Evolutionary conservation across 495 filamentous ascomycete genomes (phyloP).

Genomic region (Hypomontagnella submonticulosa): DNA sequence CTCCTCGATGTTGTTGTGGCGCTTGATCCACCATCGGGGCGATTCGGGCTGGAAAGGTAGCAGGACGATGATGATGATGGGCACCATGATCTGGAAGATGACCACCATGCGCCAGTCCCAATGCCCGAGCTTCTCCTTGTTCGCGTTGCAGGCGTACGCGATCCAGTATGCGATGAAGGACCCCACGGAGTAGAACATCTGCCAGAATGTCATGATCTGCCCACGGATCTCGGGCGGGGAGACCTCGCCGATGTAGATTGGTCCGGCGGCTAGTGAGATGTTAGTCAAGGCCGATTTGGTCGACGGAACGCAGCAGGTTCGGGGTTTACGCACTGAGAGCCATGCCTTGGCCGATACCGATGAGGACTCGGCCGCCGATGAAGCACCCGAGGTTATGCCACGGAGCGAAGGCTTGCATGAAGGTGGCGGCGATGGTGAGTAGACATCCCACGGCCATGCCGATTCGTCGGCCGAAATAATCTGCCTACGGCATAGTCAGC

Average conservation of each 20-base stretch:
- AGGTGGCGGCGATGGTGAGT: conserved; percentile 68
- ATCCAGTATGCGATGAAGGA: conserved; percentile 72
- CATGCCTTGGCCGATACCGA: conserved; percentile 73
- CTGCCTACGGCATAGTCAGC: conserved; percentile 51
- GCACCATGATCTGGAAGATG: conserved; percentile 70
- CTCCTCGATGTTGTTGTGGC: conserved; percentile 63
- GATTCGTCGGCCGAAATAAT: conserved; percentile 66
- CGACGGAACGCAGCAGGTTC: neutral
- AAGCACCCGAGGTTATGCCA: conserved; percentile 66
- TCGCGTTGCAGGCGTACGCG: conserved; percentile 65
- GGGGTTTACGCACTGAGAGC: conserved; percentile 63
- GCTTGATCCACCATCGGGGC: conserved; percentile 69
- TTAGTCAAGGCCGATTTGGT: conserved; percentile 5
- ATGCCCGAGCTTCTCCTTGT: conserved; percentile 62
- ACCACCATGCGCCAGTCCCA: conserved; percentile 73
- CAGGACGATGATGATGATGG: conserved; percentile 61
- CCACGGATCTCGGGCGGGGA: conserved; percentile 69
- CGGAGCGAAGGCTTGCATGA: conserved; percentile 70
- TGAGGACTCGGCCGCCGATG: conserved; percentile 69
- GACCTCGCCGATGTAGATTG: conserved; percentile 72
- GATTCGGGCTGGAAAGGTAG: conserved; percentile 68
- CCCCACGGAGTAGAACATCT: conserved; percentile 73
- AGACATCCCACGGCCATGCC: conserved; percentile 69
- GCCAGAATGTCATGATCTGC: conserved; percentile 74
- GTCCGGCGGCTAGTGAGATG: conserved; percentile 53